phyloP scores from a whole-genome alignment of 208 protist species.

The Leishmania tropica region DNA sequence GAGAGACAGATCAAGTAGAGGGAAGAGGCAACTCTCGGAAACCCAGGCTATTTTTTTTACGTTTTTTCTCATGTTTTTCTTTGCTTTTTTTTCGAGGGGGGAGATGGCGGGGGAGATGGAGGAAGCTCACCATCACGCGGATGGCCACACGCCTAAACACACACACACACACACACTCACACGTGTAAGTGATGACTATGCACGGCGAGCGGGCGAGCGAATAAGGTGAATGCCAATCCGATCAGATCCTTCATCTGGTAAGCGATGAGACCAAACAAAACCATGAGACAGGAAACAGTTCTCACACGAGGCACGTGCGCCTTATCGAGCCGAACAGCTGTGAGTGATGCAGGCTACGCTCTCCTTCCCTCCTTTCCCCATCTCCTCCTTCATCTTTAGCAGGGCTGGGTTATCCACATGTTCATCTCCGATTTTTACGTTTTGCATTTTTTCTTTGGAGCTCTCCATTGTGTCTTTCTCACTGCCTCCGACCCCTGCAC shows the following conservation, averaged over 20 bases:
- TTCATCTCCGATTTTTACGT: neutral
- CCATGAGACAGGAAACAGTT: neutral
- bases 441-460: neutral
- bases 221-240: neutral
- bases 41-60: neutral
- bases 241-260: neutral
- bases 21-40: neutral
- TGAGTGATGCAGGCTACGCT: neutral
- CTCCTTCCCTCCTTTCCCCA: neutral
- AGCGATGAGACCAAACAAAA: neutral
- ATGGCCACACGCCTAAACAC: neutral
- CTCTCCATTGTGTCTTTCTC: neutral
- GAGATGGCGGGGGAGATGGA: neutral
- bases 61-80: neutral
- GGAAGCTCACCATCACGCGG: neutral
- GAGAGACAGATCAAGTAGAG: neutral
- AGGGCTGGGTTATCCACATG: neutral
- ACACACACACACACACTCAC: neutral
- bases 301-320: neutral
- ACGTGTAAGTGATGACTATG: neutral
- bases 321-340: neutral
- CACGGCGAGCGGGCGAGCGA: neutral
- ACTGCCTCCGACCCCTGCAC: neutral
- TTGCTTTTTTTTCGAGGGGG: neutral
- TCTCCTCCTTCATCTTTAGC: neutral